Percentiles rank a stretch among this genome's conserved stretches.
phyloP scores from a whole-genome alignment of 257 asterid species.

The Cynanchum wilfordii region DNA sequence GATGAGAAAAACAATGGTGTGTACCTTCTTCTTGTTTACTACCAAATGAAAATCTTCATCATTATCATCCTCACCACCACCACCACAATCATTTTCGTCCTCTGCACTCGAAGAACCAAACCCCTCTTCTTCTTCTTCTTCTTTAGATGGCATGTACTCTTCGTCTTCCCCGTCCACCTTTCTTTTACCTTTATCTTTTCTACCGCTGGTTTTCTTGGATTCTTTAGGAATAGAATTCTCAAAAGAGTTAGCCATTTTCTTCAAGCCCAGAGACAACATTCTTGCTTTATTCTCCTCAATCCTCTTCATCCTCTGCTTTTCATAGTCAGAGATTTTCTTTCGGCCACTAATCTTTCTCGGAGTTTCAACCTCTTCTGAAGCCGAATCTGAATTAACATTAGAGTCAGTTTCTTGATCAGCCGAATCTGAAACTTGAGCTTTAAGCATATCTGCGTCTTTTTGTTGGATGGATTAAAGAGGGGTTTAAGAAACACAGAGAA shows the following conservation, averaged over 20 bases:
- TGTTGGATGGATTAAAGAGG: background rate
- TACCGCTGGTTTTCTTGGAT: constrained; percentile 31
- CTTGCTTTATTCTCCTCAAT: constrained; percentile 71
- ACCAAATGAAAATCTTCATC: constrained; percentile 40
- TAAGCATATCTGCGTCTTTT: constrained; percentile 24
- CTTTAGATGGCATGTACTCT: constrained; percentile 63
- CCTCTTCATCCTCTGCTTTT: constrained; percentile 65
- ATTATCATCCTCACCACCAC: constrained; percentile 30
- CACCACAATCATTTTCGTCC: constrained; percentile 26
- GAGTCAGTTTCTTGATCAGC: constrained; percentile 1
- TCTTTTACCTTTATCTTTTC: constrained; percentile 49
- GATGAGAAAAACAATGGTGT: background rate
- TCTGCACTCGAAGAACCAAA: constrained; percentile 46
- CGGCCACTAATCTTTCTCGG: constrained; percentile 18
- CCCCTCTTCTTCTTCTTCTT: constrained; percentile 47
- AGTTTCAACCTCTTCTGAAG: constrained; percentile 34
- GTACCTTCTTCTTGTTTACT: constrained; percentile 45
- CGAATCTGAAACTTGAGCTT: constrained; percentile 31
- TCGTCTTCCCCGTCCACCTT: constrained; percentile 64
- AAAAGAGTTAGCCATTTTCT: constrained; percentile 52
- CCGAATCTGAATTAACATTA: constrained; percentile 17
- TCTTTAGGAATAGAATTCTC: constrained; percentile 36
- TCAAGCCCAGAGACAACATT: constrained; percentile 89
- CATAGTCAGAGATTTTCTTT: constrained; percentile 49
- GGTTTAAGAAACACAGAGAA: background rate